phyloP scores from a whole-genome alignment of 345 rosid genomes.

The Citropsis articulata region DNA sequence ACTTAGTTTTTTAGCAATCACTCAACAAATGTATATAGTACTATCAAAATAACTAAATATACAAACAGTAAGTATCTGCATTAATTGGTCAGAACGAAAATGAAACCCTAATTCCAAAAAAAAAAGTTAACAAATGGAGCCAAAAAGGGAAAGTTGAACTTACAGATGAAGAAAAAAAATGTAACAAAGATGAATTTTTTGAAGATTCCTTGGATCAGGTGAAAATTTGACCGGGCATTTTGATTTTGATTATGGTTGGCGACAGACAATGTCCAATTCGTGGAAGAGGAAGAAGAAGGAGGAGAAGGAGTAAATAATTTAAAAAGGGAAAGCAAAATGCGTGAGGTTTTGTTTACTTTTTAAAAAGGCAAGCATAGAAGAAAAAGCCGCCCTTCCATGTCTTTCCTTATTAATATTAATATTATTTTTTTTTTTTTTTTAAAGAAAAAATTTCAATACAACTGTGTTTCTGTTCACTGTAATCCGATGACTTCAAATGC shows the following conservation, averaged over 20 bases:
- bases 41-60: neutral
- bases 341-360: neutral
- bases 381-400: neutral
- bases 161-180: constrained; percentile 10
- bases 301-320: neutral
- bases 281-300: neutral
- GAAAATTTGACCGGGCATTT: neutral
- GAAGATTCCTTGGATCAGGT: neutral
- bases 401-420: too few species aligned
- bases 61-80: too few species aligned
- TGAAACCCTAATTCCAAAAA: constrained; percentile 9
- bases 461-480: too few species aligned
- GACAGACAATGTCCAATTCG: neutral
- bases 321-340: neutral
- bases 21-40: neutral
- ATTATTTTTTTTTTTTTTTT: too few species aligned
- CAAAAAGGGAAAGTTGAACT: neutral
- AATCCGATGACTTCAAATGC: too few species aligned
- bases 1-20: neutral
- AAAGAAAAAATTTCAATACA: too few species aligned
- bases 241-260: neutral
- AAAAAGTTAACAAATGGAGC: neutral
- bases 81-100: neutral
- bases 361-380: neutral
- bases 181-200: neutral